These are phyloP conservation scores for Syncephalastrum contaminatum DNA, from an alignment of 371 early-diverging fungal species.

Conservation along the genomic window DNA sequence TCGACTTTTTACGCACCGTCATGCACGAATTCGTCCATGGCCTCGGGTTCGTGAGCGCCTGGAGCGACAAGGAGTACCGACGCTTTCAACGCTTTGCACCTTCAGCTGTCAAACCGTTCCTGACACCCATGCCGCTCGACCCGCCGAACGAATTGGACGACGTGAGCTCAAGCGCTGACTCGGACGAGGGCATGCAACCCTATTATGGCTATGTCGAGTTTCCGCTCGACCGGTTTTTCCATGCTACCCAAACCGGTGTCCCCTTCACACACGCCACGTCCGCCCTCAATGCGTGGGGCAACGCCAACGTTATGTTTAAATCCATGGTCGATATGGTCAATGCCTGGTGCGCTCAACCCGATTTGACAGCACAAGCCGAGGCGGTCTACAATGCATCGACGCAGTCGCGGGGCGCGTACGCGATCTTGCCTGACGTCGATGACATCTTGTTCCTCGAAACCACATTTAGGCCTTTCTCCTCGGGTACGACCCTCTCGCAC, in stretches of 20 bases:
- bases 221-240: conserved; percentile 36
- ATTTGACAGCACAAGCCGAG: conserved; percentile 8
- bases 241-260: conserved; percentile 2
- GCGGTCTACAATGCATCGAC: conserved; percentile 21
- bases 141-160: conserved; percentile 19
- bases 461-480: conserved; percentile 28
- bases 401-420: conserved; percentile 7
- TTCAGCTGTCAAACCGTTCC: conserved; percentile 12
- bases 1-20: conserved; percentile 54
- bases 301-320: conserved; percentile 27
- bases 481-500: conserved; percentile 45
- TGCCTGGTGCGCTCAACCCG: conserved; percentile 25
- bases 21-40: conserved; percentile 68
- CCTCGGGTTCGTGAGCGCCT: conserved; percentile 63
- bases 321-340: conserved; percentile 34
- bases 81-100: conserved; percentile 20
- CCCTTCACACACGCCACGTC: conserved; percentile 18
- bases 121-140: conserved; percentile 29
- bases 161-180: not conserved
- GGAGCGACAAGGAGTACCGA: conserved; percentile 37
- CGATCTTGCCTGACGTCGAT: conserved; percentile 3
- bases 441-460: conserved; percentile 30
- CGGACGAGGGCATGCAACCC: conserved; percentile 21
- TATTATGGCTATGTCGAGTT: conserved; percentile 52
- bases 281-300: conserved; percentile 24